Evolutionary conservation across 805 yeast species (phyloP).

Genomic region (Candida ovalis): DNA sequence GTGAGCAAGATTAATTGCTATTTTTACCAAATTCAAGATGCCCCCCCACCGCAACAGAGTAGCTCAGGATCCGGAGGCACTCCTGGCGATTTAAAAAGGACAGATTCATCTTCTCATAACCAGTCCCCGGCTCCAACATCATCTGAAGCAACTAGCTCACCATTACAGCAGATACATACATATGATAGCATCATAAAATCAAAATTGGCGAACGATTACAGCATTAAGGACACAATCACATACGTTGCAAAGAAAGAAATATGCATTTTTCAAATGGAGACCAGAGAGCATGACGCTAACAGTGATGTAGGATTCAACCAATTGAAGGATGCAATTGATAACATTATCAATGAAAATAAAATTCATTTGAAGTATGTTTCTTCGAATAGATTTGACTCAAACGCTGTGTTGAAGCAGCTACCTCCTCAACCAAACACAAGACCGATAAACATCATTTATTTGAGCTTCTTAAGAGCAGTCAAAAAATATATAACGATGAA

Average conservation of each 20-base stretch:
- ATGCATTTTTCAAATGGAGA: constrained; percentile 30
- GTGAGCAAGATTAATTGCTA: constrained; percentile 28
- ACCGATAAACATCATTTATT: constrained; percentile 34
- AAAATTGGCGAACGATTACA: constrained; percentile 26
- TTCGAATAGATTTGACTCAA: constrained; percentile 26
- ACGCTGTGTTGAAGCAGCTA: constrained; percentile 20
- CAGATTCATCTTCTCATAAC: neutral
- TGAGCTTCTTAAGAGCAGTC: constrained; percentile 48
- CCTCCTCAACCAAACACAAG: constrained; percentile 10
- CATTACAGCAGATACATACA: constrained; percentile 24
- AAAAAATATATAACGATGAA: constrained; percentile 35
- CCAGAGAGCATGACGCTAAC: constrained; percentile 10
- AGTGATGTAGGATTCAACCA: constrained; percentile 27
- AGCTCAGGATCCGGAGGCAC: neutral
- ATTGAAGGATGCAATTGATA: constrained; percentile 31
- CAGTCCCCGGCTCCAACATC: neutral
- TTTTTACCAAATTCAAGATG: constrained; percentile 27
- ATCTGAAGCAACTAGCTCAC: constrained; percentile 15
- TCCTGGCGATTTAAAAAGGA: neutral
- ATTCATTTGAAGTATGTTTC: constrained; percentile 24
- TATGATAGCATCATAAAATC: constrained; percentile 26
- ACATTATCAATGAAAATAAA: constrained; percentile 25
- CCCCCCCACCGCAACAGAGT: neutral
- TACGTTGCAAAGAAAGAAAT: constrained; percentile 30
- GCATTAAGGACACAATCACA: constrained; percentile 26